Conservation (phyloP, 2,329 filamentous ascomycete genomes). For the Nigrospora osmanthi region DNA sequence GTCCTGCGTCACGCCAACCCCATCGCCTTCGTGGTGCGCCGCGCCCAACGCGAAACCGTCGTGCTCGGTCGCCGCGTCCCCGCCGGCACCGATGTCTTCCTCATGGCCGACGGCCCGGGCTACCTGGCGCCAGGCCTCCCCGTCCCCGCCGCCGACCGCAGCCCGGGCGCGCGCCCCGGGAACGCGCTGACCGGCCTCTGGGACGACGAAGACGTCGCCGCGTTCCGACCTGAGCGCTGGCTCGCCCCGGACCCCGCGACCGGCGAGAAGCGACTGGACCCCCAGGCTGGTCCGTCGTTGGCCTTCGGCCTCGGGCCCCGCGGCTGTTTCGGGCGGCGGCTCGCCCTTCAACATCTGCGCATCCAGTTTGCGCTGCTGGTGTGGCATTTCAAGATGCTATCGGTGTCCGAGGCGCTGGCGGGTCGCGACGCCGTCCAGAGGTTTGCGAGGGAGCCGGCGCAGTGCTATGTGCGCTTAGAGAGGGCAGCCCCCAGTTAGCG, state of each 20-base stretch:
- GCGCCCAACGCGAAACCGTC: conserved; percentile 15
- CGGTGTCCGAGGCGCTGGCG: conserved; percentile 6
- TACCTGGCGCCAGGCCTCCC: conserved; percentile 7
- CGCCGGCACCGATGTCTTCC: conserved; percentile 15
- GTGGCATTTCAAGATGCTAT: conserved; percentile 10
- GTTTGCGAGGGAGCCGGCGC: conserved; percentile 21
- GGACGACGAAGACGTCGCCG: conserved; percentile 8
- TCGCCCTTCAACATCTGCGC: conserved; percentile 7
- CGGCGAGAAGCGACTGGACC: conserved; percentile 3
- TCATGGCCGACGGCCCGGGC: conserved; percentile 9
- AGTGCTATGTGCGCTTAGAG: conserved; percentile 17
- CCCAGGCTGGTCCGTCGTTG: conserved; percentile 7
- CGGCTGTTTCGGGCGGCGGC: conserved; percentile 9
- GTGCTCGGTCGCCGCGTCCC: conserved; percentile 19
- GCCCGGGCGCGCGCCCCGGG: conserved; percentile 3
- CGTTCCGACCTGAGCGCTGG: conserved; percentile 12
- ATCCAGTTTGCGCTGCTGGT: conserved; percentile 10
- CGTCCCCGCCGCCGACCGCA: conserved; percentile 5
- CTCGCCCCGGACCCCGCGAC: conserved; percentile 4
- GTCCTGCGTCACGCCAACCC: conserved; percentile 16
- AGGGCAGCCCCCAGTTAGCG: not conserved
- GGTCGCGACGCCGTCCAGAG: conserved; percentile 18
- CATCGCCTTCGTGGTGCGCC: conserved; percentile 13
- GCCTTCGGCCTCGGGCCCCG: conserved; percentile 10
- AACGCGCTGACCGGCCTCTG: conserved; percentile 6